Evolutionary conservation across 805 yeast genomes (phyloP).

Genomic region (Lipomyces lipofer): DNA sequence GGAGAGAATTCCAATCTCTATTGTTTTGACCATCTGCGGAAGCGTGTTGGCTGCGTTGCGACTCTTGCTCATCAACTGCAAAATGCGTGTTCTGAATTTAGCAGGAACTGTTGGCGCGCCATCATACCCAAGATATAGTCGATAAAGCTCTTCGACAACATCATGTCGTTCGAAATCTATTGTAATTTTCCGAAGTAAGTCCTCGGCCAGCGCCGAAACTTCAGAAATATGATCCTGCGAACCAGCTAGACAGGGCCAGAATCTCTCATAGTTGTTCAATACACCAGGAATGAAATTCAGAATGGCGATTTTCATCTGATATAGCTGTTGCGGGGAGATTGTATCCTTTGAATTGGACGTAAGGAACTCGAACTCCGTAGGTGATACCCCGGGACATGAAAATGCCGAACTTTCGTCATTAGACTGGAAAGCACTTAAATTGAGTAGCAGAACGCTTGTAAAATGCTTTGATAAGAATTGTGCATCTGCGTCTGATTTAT

Average conservation of each 20-base stretch:
- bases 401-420: constrained; percentile 3
- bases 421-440: constrained; percentile 43
- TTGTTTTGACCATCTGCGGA: constrained; percentile 53
- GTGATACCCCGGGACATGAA: constrained; percentile 64
- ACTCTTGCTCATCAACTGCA: constrained; percentile 54
- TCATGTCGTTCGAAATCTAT: constrained; percentile 54
- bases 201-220: constrained; percentile 56
- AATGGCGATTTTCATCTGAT: constrained; percentile 45
- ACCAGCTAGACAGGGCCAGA: constrained; percentile 61
- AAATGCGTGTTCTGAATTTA: constrained; percentile 42
- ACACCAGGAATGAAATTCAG: constrained; percentile 48
- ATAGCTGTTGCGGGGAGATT: constrained; percentile 52
- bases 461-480: constrained; percentile 50
- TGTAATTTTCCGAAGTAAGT: constrained; percentile 51
- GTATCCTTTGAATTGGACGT: constrained; percentile 68
- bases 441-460: constrained; percentile 58
- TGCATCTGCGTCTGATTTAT: constrained; percentile 45
- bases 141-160: constrained; percentile 49
- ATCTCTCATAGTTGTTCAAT: constrained; percentile 43
- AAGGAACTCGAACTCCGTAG: constrained; percentile 58
- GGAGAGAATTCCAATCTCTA: constrained; percentile 55
- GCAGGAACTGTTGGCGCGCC: constrained; percentile 55
- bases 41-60: constrained; percentile 49
- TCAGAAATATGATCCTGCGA: constrained; percentile 59
- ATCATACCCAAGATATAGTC: constrained; percentile 54